Conservation (phyloP, 345 rosid species). For the Rhodamnia rubescens region DNA sequence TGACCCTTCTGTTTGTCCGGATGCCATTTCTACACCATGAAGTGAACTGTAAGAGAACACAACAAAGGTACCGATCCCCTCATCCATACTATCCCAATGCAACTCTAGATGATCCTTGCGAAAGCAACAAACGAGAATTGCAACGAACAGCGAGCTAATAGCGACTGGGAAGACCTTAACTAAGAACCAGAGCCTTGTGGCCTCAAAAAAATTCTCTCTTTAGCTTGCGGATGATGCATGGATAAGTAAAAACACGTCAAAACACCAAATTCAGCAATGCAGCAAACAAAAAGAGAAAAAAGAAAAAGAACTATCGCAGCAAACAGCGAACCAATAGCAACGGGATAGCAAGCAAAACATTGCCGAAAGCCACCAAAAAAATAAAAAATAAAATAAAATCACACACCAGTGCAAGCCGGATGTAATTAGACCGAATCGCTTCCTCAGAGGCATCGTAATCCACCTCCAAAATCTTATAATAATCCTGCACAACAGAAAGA, state of each 20-base stretch:
- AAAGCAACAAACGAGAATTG: background rate
- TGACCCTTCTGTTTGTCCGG: constrained; percentile 76
- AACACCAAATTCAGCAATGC: background rate
- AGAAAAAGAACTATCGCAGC: background rate
- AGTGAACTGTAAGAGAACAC: background rate
- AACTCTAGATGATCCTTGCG: background rate
- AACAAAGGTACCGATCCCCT: background rate
- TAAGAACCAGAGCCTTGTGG: background rate
- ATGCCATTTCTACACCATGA: constrained; percentile 71
- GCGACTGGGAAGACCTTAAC: background rate
- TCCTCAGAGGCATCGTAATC: constrained; percentile 79
- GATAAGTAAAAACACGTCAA: background rate
- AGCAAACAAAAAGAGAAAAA: background rate
- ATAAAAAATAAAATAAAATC: background rate
- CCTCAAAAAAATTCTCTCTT: background rate
- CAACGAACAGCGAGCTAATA: background rate
- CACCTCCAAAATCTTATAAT: constrained; percentile 76
- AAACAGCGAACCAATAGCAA: background rate
- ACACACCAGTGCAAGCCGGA: constrained; percentile 85
- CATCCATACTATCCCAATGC: background rate
- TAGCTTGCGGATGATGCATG: background rate
- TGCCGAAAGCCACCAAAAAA: background rate
- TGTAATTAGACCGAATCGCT: constrained; percentile 79
- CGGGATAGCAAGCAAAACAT: background rate
- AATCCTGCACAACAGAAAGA: constrained; percentile 43